Base-by-base conservation (phyloP, 1,284 basidiomycete genomes). In the Heterobasidion parviporum region DNA sequence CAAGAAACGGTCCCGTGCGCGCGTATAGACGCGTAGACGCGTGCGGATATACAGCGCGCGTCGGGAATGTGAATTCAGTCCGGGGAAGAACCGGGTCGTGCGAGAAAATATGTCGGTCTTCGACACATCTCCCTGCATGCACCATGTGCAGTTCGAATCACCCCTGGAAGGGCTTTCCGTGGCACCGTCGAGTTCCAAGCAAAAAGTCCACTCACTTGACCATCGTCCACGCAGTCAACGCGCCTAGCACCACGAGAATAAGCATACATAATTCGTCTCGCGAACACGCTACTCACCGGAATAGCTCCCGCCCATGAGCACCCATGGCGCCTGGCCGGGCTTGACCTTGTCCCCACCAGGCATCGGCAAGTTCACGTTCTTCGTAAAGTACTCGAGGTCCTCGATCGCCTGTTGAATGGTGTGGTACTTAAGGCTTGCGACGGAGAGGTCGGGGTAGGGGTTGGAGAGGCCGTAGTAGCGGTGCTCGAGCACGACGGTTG, bases 321-420 rank as follows among this genome's bases (percentile, higher is more conserved):
- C 71, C 87, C 87, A 89, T 6, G 83, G 82, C 0, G 80, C 79
- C 54, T 79, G 75, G 50, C 73, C 74, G 2, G 85, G 82, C 32
- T 74, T 75, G 9, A 87, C 72, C 8, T 70, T 64, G 58, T 79
- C 75, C 6, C 87, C 87, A 48, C 78, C 76, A 0, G 84, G 83
- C 79, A 84, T 83, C 1, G 86, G 81, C 43, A 89, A 73, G 34
- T 78, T 68, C 2, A 81, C 86, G 61, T 79, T 87, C 60, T 82
- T 72, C 10, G 83, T 77, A 63, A 89, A 90, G 68, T 85, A 87
- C 44, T 74, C 82, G 33, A 88, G 68, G 63, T 89, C 87, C 54
- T 87, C 80, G 54, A 86, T 80, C 16, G 83, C 82, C 70, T 89
- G 87, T 63, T 87, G 80, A 50, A 89, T 76, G 2, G 83, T 88